A percentile compares a stretch with the other conserved stretches of the same genome.
Conservation (phyloP, 352 stramenopile genomes). For the Globisporangium polare region DNA sequence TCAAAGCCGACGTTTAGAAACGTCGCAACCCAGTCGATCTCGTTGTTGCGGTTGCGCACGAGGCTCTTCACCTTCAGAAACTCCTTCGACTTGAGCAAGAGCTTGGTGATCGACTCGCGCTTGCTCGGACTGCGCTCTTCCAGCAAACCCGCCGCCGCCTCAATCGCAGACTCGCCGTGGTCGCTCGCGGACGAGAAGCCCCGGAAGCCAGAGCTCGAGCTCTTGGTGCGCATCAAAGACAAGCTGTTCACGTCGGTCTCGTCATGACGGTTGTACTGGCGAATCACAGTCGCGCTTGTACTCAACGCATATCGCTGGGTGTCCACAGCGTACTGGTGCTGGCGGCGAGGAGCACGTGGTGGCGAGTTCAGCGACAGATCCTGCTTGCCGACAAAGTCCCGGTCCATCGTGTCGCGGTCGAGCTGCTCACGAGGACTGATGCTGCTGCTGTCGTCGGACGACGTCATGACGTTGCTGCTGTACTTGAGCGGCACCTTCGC, state of each 20-base stretch:
- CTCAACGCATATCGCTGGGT: background rate
- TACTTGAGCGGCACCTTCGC: background rate
- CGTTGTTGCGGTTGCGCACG: constrained; percentile 67
- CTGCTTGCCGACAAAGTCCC: background rate
- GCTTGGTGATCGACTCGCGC: constrained; percentile 38
- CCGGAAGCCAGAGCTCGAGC: background rate
- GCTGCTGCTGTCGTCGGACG: background rate
- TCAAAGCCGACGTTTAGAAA: constrained; percentile 76
- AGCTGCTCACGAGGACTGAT: background rate
- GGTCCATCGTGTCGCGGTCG: background rate
- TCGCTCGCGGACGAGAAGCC: constrained; percentile 1
- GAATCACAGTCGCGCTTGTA: background rate
- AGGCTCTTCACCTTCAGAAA: constrained; percentile 54
- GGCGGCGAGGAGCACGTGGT: background rate
- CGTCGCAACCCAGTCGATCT: constrained; percentile 76
- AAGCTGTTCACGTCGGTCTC: background rate
- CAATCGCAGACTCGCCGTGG: constrained; percentile 15
- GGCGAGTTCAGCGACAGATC: background rate
- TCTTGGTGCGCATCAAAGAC: background rate
- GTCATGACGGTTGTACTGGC: background rate
- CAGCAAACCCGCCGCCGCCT: constrained; percentile 11
- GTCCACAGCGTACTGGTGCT: constrained; percentile 1
- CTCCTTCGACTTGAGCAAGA: constrained; percentile 66
- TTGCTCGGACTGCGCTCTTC: constrained; percentile 26
- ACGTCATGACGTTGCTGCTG: background rate